Conservation (phyloP, 2,329 filamentous ascomycete species). For the Stachybotrys chlorohalonatus region DNA sequence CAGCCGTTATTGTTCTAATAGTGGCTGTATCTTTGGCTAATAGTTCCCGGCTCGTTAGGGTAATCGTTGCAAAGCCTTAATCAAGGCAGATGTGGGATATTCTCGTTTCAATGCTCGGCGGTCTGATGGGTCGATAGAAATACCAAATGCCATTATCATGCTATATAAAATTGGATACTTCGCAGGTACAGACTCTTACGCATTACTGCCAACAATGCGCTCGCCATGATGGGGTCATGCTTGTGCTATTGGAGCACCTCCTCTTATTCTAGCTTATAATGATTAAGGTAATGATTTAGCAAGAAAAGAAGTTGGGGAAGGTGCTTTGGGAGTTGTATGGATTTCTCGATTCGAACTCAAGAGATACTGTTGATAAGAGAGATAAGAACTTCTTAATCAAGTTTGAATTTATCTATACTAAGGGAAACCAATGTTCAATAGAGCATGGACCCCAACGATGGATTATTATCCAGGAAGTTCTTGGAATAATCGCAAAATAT, state of each 20-base stretch:
- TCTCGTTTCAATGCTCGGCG: slow-evolving; percentile 44
- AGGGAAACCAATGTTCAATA: slow-evolving; percentile 38
- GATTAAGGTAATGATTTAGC: slow-evolving; percentile 32
- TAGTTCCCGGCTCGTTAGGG: slow-evolving; percentile 35
- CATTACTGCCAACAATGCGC: slow-evolving; percentile 34
- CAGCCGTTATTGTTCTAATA: slow-evolving; percentile 57
- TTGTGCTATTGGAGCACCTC: slow-evolving; percentile 53
- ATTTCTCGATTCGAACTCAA: slow-evolving; percentile 30
- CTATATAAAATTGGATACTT: slow-evolving; percentile 9
- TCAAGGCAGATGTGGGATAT: slow-evolving; percentile 49
- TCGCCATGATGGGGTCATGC: slow-evolving; percentile 37
- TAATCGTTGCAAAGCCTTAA: slow-evolving; percentile 51
- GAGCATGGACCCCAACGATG: slow-evolving; percentile 47
- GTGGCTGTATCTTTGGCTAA: slow-evolving; percentile 44
- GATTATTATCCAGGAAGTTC: slow-evolving; percentile 41
- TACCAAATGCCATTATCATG: slow-evolving; percentile 46
- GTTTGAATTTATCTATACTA: slow-evolving; percentile 53
- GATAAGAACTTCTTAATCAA: slow-evolving; percentile 51
- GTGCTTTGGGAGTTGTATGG: not conserved
- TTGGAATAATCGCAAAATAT: slow-evolving; percentile 29
- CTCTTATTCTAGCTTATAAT: slow-evolving; percentile 53
- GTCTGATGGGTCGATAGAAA: slow-evolving; percentile 34
- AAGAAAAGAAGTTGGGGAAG: slow-evolving; percentile 19
- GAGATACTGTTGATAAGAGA: slow-evolving; percentile 54
- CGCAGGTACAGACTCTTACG: slow-evolving; percentile 24